Conservation (phyloP, 768 basidiomycete genomes). For the Kwoniella bestiolae region DNA sequence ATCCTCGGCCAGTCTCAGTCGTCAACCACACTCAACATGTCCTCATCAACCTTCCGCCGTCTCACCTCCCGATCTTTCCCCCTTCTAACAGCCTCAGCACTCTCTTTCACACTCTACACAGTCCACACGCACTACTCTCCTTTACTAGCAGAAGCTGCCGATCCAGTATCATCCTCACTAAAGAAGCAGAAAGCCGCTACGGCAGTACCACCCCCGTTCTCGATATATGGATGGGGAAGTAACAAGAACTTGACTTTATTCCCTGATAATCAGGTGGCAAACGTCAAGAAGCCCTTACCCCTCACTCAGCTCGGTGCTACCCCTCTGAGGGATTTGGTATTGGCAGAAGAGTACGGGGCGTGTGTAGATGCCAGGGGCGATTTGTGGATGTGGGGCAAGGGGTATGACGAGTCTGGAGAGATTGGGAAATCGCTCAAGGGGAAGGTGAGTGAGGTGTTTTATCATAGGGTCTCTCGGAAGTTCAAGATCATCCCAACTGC, state of each 20-base stretch:
- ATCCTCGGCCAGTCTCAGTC: not conserved
- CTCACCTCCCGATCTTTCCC: conserved; percentile 39
- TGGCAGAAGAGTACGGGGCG: conserved; percentile 55
- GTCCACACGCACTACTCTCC: conserved; percentile 28
- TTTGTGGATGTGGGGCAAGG: conserved; percentile 56
- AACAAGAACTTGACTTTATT: conserved; percentile 46
- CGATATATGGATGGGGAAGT: conserved; percentile 53
- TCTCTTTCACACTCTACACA: conserved; percentile 40
- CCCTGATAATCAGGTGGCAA: conserved; percentile 30
- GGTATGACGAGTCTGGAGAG: conserved; percentile 44
- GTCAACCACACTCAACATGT: conserved; percentile 3
- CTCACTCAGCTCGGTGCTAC: conserved; percentile 47
- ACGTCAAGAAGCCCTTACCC: conserved; percentile 46
- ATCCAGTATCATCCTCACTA: conserved; percentile 22
- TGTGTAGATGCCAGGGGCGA: conserved; percentile 55
- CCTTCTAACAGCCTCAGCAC: conserved; percentile 35
- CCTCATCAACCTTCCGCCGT: conserved; percentile 28
- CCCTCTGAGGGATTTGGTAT: conserved; percentile 51
- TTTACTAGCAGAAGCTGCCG: conserved; percentile 17
- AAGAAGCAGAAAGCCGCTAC: conserved; percentile 24
- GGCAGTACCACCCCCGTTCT: conserved; percentile 32
- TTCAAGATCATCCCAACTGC: too few species aligned
- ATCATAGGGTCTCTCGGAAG: too few species aligned
- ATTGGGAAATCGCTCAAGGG: conserved; percentile 47
- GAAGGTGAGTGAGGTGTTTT: conserved; percentile 40